Base-by-base conservation (phyloP, 1,284 basidiomycete genomes). In the Puccinia coronata region DNA sequence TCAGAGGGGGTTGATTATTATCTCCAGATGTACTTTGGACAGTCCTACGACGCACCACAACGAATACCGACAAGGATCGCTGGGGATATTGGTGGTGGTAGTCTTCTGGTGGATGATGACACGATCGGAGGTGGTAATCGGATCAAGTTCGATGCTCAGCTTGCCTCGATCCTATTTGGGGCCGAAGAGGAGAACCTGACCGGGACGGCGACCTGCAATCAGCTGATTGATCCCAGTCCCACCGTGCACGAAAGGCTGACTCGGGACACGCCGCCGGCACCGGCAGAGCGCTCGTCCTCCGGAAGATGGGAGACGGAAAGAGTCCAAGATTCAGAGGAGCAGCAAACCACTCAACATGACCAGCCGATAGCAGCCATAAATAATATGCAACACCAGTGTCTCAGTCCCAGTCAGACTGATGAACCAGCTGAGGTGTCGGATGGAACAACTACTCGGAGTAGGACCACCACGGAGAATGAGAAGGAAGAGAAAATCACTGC, bases 1-100 rank as follows among this genome's bases (percentile, higher is more conserved):
- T 76, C 59, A 65, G 59, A 76, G 59, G 59, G 73, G 55, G 36
- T 65, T 63, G 73, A 76, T 49, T 76, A 63, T 49, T 76, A 73
- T 73, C 59, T 76, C 23, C 57, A 76, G 41, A 61, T 63, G 55
- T 75, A 75, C 41, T 76, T 76, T 61, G 57, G 59, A 49, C 73
- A 76, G 49, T 55, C 73, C 57, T 76, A 61, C 59, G 39, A 63
- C 59, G 59, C n/a, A 25, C 55, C 16, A 49, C 63, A 67, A 16
- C 63, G 39, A 67, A 23, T 36, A 67, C 63, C 63, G 63, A 43
- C 63, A 23, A 39, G 63, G 63, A 67, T 67, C 63, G 63, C 63
- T 47, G 63, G 36, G 61, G 61, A 65, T 20, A 47, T 6, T 51
- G 49, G 20, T 8, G 49, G 25, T 39, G 57, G 41, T 47, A 25